phyloP scores from a whole-genome alignment of 2,329 filamentous ascomycete species.

The Fusarium odoratissimum region DNA sequence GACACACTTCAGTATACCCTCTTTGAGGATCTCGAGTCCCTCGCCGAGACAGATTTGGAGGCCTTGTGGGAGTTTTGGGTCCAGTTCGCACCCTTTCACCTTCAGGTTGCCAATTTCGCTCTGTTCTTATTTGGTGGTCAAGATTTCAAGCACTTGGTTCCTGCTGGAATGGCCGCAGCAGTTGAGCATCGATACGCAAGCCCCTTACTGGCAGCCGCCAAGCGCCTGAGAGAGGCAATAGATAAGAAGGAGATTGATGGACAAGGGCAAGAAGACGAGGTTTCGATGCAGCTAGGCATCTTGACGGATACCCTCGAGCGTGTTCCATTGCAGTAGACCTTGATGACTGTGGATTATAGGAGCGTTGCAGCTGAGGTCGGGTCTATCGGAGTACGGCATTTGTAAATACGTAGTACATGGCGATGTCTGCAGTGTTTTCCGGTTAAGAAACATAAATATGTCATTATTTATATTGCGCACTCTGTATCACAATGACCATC shows the following conservation, averaged over 20 bases:
- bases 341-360: background rate
- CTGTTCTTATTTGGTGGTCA: constrained; percentile 64
- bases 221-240: constrained; percentile 48
- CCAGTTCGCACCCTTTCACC: constrained; percentile 64
- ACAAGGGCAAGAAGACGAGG: constrained; percentile 45
- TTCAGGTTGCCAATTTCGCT: constrained; percentile 71
- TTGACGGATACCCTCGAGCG: constrained; percentile 57
- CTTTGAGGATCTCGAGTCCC: constrained; percentile 66
- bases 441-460: background rate
- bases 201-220: constrained; percentile 61
- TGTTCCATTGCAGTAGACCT: constrained; percentile 53
- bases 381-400: constrained; percentile 16
- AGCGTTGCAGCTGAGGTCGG: constrained; percentile 14
- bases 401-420: constrained; percentile 3
- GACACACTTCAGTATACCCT: constrained; percentile 70
- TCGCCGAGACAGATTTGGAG: constrained; percentile 56
- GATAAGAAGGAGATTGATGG: constrained; percentile 50
- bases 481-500: too few relatives aligned
- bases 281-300: constrained; percentile 55
- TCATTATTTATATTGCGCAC: background rate
- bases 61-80: constrained; percentile 64
- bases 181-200: constrained; percentile 69
- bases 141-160: constrained; percentile 61
- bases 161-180: constrained; percentile 66
- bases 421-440: background rate